Percentiles rank a stretch among this genome's conserved stretches.
phyloP scores from a whole-genome alignment of 2,329 filamentous ascomycete species.

The Ceratocystis huliohia region DNA sequence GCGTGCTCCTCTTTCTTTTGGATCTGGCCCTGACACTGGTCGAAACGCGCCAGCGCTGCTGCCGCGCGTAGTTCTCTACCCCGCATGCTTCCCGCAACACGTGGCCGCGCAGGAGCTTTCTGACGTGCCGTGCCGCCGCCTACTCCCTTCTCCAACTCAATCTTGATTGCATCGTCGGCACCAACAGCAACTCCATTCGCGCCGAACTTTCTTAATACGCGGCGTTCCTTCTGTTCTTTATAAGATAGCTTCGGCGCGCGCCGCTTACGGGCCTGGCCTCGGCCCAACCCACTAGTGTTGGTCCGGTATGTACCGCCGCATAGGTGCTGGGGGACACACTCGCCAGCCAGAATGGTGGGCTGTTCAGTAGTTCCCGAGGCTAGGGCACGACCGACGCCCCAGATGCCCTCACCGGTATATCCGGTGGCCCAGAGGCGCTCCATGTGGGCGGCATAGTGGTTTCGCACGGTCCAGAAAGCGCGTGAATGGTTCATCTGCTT shows the following conservation, averaged over 20 bases:
- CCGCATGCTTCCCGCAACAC: conserved; percentile 60
- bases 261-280: conserved; percentile 31
- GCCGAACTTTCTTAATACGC: conserved; percentile 67
- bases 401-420: conserved; percentile 73
- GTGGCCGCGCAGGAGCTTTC: conserved; percentile 45
- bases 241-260: conserved; percentile 44
- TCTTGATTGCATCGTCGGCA: conserved; percentile 52
- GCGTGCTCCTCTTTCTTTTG: conserved; percentile 28
- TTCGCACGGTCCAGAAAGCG: conserved; percentile 68
- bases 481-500: conserved; percentile 83
- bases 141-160: conserved; percentile 42
- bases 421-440: conserved; percentile 52
- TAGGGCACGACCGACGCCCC: conserved; percentile 59
- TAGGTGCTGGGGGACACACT: conserved; percentile 54
- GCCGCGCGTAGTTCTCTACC: conserved; percentile 65
- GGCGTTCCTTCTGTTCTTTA: conserved; percentile 58
- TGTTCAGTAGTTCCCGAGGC: conserved; percentile 46
- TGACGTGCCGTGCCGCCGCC: conserved; percentile 42
- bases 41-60: conserved; percentile 63
- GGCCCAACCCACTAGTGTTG: conserved; percentile 32
- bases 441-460: conserved; percentile 60
- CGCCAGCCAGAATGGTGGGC: conserved; percentile 39
- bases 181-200: conserved; percentile 55
- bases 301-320: conserved; percentile 71
- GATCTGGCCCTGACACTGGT: conserved; percentile 31